These are phyloP conservation scores for Trifolium repens DNA, from an alignment of 306 rosid genomes.

Conservation along the genomic window DNA sequence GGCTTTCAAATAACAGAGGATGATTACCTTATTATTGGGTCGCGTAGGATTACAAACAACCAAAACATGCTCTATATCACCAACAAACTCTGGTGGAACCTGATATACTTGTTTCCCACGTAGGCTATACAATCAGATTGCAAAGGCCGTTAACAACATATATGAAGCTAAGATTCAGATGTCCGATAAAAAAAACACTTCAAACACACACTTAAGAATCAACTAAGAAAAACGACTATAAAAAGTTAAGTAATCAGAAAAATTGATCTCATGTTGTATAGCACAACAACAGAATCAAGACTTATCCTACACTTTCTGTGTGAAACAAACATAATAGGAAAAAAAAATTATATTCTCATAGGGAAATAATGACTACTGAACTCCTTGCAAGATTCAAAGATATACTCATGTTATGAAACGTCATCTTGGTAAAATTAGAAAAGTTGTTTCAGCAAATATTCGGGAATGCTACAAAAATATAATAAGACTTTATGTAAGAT, in stretches of 20 bases:
- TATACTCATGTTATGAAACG: not conserved
- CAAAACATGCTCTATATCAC: constrained; percentile 79
- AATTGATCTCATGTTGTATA: not conserved
- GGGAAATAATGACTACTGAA: not conserved
- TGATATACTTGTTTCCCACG: constrained; percentile 79
- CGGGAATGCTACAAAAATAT: not conserved
- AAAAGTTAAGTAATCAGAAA: constrained; percentile 4
- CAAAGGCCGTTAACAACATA: constrained; percentile 33
- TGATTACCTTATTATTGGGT: constrained; percentile 64
- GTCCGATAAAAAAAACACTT: constrained; percentile 26
- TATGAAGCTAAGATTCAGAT: constrained; percentile 25
- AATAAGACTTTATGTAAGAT: not conserved
- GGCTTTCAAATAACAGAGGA: constrained; percentile 24
- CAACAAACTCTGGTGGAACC: constrained; percentile 75
- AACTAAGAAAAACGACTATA: not conserved
- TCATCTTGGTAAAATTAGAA: not conserved
- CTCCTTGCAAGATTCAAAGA: not conserved
- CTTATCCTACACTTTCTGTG: constrained; percentile 1
- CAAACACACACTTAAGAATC: constrained; percentile 11
- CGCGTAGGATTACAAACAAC: constrained; percentile 67
- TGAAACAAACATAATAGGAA: not conserved
- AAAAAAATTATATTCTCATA: not conserved
- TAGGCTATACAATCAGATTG: constrained; percentile 62
- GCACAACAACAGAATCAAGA: not conserved
- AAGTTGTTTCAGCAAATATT: not conserved